These are phyloP conservation scores for Leccinellum rugosiceps DNA, from an alignment of 768 basidiomycete genomes.

Conservation along the genomic window DNA sequence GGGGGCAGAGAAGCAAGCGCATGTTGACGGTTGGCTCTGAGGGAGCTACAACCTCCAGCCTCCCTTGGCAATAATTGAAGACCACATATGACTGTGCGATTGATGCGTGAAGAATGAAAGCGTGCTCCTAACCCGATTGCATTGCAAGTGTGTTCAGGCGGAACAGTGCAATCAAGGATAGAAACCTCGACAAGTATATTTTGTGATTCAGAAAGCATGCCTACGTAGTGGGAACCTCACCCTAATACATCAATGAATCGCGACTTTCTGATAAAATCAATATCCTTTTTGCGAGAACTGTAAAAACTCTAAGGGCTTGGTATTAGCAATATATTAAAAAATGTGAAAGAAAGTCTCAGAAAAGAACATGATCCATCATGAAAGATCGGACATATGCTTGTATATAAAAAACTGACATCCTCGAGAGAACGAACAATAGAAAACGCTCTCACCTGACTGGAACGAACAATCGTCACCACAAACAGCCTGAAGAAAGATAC, in stretches of 20 bases:
- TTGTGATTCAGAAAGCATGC: background rate
- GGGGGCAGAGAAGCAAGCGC: too few relatives aligned
- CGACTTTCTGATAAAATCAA: background rate
- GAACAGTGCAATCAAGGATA: too few relatives aligned
- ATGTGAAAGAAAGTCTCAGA: slow-evolving; percentile 40
- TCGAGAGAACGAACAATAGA: slow-evolving; percentile 18
- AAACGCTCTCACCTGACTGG: slow-evolving; percentile 6
- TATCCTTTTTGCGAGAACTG: background rate
- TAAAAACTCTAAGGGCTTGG: background rate
- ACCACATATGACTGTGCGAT: too few relatives aligned
- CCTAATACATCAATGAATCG: background rate
- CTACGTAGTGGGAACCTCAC: background rate
- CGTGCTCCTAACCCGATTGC: too few relatives aligned
- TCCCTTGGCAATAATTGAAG: too few relatives aligned
- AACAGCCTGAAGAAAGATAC: too few relatives aligned
- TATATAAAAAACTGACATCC: slow-evolving; percentile 50
- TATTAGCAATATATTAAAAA: slow-evolving; percentile 4
- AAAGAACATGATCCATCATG: slow-evolving; percentile 53
- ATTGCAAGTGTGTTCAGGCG: too few relatives aligned
- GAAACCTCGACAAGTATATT: background rate
- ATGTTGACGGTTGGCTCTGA: too few relatives aligned
- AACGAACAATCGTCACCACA: background rate
- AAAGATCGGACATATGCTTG: slow-evolving; percentile 77
- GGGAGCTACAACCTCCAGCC: too few relatives aligned
- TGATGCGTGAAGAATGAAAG: too few relatives aligned